These are phyloP conservation scores for Talaromyces sp. DNA, from an alignment of 2,329 filamentous ascomycete species.

Conservation along the genomic window DNA sequence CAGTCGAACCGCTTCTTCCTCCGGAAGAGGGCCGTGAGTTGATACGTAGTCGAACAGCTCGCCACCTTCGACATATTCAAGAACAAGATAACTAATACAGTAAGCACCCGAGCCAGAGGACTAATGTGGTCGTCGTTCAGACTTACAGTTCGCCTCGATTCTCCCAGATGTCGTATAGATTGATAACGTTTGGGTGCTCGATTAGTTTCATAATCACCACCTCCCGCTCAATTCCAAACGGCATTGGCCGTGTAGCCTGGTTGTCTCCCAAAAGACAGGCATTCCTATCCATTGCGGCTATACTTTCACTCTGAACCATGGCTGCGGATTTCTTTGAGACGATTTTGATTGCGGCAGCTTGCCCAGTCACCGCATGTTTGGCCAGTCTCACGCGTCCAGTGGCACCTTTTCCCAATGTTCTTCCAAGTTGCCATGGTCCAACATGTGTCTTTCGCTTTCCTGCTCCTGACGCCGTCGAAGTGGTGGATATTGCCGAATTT, in stretches of 20 bases:
- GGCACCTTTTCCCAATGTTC: constrained; percentile 81
- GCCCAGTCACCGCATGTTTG: constrained; percentile 69
- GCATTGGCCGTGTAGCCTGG: constrained; percentile 65
- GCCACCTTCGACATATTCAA: constrained; percentile 81
- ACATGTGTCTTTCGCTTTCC: constrained; percentile 66
- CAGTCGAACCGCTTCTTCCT: constrained; percentile 74
- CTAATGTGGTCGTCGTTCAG: background rate
- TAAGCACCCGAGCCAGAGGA: background rate
- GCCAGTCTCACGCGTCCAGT: constrained; percentile 84
- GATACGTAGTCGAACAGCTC: constrained; percentile 88
- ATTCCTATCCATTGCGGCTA: constrained; percentile 74
- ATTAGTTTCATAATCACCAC: constrained; percentile 97
- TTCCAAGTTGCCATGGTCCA: constrained; percentile 89
- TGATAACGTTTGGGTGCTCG: constrained; percentile 90
- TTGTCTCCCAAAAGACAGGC: constrained; percentile 52
- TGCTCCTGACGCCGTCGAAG: constrained; percentile 51
- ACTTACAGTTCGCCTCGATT: constrained; percentile 88
- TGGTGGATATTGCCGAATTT: constrained; percentile 50
- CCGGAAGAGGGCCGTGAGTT: constrained; percentile 63
- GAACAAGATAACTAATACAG: constrained; percentile 71
- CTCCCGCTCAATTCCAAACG: constrained; percentile 85
- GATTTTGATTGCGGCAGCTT: constrained; percentile 90
- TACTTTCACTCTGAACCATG: constrained; percentile 76
- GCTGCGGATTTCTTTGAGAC: constrained; percentile 77
- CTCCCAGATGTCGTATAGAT: constrained; percentile 95